Base-by-base conservation (phyloP, 139 green algal genomes). In the Volvox africanus region DNA sequence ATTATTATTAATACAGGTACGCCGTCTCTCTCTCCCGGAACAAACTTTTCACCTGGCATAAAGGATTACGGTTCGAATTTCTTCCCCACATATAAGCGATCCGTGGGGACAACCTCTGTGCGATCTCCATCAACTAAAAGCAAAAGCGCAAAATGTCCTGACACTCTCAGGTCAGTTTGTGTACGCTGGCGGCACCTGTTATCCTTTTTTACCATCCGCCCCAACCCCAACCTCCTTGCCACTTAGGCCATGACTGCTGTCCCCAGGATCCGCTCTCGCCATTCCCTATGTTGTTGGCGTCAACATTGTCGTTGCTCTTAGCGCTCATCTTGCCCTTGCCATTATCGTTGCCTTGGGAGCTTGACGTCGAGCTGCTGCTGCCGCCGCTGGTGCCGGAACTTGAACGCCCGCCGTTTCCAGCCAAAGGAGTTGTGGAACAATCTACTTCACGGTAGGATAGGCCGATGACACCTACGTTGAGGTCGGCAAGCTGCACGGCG, bases 391-490 rank as follows among this genome's bases (percentile, higher is more conserved):
- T 55, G 44, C 44, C 9, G 44, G 44, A 55, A 9, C 44, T 55
- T 55, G 44, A 9, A 5, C 44, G 44, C 44, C 83, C 83, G 65
- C 26, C 19, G n/a, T 16, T 89, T 37, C 85, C 85, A n/a, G 36
- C 1, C 6, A 28, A 50, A 20, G 17, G 36, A 26, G 1, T 65
- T 5, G 82, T 67, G 32, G 62, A 62, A 68, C 85, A 89, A 50
- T 82, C 69, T 20, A 89, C 85, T 71, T 89, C 28, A 19, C 85
- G 85, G 37, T 65, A 82, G 44, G 28, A 71, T 0, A 93, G 69
- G 21, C 90, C 90, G 79, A 93, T 93, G 36, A 91, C 90, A n/a
- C 90, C 90, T 19, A 82, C 35, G 77, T 24, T 55, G n/a, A 91
- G 80, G 55, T 89, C 37, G 28, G 90, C 90, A 24, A 93, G 67